Base-by-base conservation (phyloP, 768 basidiomycete genomes). In the Pleurotus sapidus region DNA sequence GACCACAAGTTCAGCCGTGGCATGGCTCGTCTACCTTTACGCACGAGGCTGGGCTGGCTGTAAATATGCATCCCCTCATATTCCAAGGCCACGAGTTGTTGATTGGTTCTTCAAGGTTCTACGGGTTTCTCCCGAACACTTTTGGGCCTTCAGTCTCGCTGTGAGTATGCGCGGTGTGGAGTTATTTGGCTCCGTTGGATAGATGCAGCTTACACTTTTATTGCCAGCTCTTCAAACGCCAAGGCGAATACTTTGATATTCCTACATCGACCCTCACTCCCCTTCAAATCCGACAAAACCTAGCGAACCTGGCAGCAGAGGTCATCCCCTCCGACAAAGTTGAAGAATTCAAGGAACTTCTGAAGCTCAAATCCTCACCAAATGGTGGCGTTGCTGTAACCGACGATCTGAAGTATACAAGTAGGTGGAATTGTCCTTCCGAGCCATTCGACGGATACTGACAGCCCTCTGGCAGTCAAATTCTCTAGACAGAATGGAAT, bases 401-500 rank as follows among this genome's bases (percentile, higher is more conserved):
- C 0, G 86, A 92, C 59, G 91, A 91, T 61, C 74, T 97, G 60
- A 97, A 96, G 73, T 93, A 94, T 67, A 87, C 83, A n/a, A 81
- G 94, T 95, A 65, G 55, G 89, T 20, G 38, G n/a, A 42, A 23
- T 40, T 12, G 17, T 48, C 75, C 11, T 1, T 45, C 12, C 30
- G 4, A 9, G 8, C 9, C 17, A 27, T 62, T 49, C n/a, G 53
- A 20, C 14, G 18, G 4, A 30, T 15, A 2, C 18, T 49, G 5
- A 18, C 15, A 50, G 20, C 40, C 17, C 20, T 5, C 40, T 45
- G 55, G 27, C 64, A 95, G 93, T 97, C 78, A 97, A 95, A 71
- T 88, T 88, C 68, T 84, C 89, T 14, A 79, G 95, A 60, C 95
- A 97, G 74, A 97, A 98, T 60, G 80, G 91, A 2, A 84, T 97